Base-by-base conservation (phyloP, 2,329 filamentous ascomycete species). In the Verticillium alfalfae region DNA sequence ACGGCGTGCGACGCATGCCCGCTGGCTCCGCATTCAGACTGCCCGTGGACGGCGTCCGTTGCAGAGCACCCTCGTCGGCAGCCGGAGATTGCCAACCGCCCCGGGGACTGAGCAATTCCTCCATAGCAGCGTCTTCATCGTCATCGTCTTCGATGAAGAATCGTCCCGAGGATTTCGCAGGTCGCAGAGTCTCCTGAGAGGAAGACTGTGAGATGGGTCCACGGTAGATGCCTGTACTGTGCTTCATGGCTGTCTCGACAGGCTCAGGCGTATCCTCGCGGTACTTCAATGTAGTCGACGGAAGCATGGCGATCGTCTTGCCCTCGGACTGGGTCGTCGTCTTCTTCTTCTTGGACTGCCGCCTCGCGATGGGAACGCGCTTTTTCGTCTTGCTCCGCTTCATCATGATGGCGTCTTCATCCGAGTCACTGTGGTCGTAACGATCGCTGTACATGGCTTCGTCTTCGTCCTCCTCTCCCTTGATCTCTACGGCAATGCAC, bases 401-500 rank as follows among this genome's bases (percentile, higher is more conserved):
- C 90, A 96, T 95, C 85, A 95, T 92, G 62, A 96, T 82, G 8
- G 89, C 82, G 16, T 87, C 89, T 67, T 93, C 91, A 62, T 94
- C 90, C 1, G 90, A 91, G 63, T 88, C 89, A 64, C 84, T 87
- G 65, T 88, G 85, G 52, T 79, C 80, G 62, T 76, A 80, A 4
- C 63, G 68, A 22, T 65, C 63, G 12, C 62, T 62, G 63, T 72
- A 71, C 70, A 34, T 64, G 61, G 64, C 64, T 39, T 83, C 83
- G 60, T 92, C 87, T 15, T 89, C 84, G 34, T 90, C 87, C 57
- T 93, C 89, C 31, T 89, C 88, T 66, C 91, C 87, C 76, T 96
- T 96, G 68, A 87, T 84, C 38, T 98, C 93, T 37, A 99, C 86
- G 8, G 95, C 95, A 66, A 97, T 97, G 73, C 93, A 97, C 73